Percentiles rank a stretch among this genome's conserved stretches.
These are phyloP conservation scores for Quercus engelmannii DNA, from an alignment of 306 rosid species.

Conservation along the genomic window DNA sequence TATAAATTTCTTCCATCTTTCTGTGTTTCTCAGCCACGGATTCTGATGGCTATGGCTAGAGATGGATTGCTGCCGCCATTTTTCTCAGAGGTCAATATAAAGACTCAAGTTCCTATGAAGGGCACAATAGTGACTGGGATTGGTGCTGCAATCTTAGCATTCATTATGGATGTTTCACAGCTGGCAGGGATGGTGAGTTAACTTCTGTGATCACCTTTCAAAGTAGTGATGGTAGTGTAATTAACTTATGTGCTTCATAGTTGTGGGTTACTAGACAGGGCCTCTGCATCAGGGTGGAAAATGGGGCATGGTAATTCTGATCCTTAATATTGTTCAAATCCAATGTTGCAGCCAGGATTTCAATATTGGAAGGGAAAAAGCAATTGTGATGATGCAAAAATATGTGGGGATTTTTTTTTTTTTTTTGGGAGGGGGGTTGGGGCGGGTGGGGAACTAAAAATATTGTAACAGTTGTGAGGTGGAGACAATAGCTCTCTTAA, in stretches of 20 bases:
- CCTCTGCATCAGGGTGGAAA: background rate
- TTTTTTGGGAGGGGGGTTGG: too few relatives aligned
- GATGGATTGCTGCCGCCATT: slow-evolving; percentile 56
- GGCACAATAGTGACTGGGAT: slow-evolving; percentile 72
- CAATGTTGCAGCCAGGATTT: background rate
- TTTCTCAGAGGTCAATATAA: slow-evolving; percentile 42
- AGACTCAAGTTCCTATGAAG: slow-evolving; percentile 48
- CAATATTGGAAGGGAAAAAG: background rate
- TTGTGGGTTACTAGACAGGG: background rate
- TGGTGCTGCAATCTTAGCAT: slow-evolving; percentile 65
- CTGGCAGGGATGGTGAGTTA: slow-evolving; percentile 88
- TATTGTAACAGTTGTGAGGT: too few relatives aligned
- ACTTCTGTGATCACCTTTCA: background rate
- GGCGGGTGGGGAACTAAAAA: too few relatives aligned
- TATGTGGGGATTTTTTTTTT: too few relatives aligned
- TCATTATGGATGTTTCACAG: slow-evolving; percentile 79
- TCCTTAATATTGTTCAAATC: background rate
- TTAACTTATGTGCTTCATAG: background rate
- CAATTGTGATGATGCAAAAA: too few relatives aligned
- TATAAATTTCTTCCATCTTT: slow-evolving; percentile 1
- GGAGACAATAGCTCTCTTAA: too few relatives aligned
- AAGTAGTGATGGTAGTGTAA: background rate
- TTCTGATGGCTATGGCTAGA: slow-evolving; percentile 65
- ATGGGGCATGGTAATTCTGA: background rate
- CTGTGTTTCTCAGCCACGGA: slow-evolving; percentile 44